Evolutionary conservation across 1,284 basidiomycete genomes (phyloP).

Genomic region (Microbotryomycetes sp.): DNA sequence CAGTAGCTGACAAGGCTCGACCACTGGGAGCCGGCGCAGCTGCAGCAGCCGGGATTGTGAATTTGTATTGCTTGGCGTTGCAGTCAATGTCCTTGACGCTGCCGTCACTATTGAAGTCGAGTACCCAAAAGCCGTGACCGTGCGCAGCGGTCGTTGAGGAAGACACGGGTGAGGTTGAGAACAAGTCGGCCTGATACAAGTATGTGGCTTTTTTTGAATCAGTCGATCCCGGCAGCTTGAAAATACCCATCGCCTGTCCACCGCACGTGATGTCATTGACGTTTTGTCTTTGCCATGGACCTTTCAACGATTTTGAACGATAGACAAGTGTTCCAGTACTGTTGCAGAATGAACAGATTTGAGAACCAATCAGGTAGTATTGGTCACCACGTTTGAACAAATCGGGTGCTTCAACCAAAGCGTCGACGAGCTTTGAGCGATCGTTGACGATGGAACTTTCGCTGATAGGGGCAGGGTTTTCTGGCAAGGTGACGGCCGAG

Average conservation of each 20-base stretch:
- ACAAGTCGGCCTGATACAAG: background rate
- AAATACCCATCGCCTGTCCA: background rate
- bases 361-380: background rate
- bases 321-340: background rate
- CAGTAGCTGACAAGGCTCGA: background rate
- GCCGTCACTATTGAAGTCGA: background rate
- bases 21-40: background rate
- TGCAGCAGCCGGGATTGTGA: background rate
- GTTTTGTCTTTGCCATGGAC: background rate
- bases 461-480: background rate
- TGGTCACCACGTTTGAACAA: background rate
- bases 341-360: background rate
- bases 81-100: background rate
- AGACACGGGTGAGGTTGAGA: background rate
- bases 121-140: background rate
- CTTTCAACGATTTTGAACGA: background rate
- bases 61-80: background rate
- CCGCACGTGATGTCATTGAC: background rate
- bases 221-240: background rate
- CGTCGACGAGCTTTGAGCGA: background rate
- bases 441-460: background rate
- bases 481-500: background rate
- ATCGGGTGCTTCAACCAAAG: background rate
- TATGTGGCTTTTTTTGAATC: background rate
- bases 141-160: background rate